Base-by-base conservation (phyloP, 2,329 filamentous ascomycete species). In the Xylariaceae sp. region DNA sequence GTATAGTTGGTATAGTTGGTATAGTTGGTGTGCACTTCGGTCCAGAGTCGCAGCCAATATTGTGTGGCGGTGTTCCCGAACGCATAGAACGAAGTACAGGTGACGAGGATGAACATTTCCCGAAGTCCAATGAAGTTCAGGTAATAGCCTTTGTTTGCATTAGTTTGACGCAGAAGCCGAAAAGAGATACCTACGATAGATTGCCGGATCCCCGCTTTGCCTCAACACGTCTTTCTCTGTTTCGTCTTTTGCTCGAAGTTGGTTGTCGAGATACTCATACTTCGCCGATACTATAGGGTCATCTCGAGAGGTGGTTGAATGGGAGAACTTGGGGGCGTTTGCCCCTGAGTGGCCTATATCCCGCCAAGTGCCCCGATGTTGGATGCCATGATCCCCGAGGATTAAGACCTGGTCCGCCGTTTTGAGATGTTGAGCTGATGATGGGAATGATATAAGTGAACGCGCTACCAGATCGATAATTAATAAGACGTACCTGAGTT, bases 361-460 rank as follows among this genome's bases (percentile, higher is more conserved):
- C 67, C 69, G 61, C 63, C 73, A 76, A 11, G 53, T 55, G 1
- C 75, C 74, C 55, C 73, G 70, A 28, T 74, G 68, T 9, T 59
- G 51, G 7, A 77, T 67, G 1, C 56, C 60, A 2, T 66, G 65
- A 42, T 66, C 42, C 40, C 67, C 65, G 1, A 79, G 66, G 4
- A 74, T 60, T 14, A 78, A 55, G 11, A 79, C 61, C 6, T 73
- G 63, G 57, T 78, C 73, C 9, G 70, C 72, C 6, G 72, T 54
- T 16, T 67, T 61, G 12, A 77, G 72, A 46, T 71, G 65, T 31
- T 69, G 62, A 2, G 65, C 68, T 66, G 38, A 14, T n/a, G 22
- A 17, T 19, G n/a, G 18, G 4, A 28, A 7, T 28, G 22, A 28
- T 28, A 7, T 28, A 28, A 28, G 22, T 51, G 34, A 45, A 48